phyloP scores from a whole-genome alignment of 192 early-diverging fungal genomes.

The Umbelopsis ramanniana region DNA sequence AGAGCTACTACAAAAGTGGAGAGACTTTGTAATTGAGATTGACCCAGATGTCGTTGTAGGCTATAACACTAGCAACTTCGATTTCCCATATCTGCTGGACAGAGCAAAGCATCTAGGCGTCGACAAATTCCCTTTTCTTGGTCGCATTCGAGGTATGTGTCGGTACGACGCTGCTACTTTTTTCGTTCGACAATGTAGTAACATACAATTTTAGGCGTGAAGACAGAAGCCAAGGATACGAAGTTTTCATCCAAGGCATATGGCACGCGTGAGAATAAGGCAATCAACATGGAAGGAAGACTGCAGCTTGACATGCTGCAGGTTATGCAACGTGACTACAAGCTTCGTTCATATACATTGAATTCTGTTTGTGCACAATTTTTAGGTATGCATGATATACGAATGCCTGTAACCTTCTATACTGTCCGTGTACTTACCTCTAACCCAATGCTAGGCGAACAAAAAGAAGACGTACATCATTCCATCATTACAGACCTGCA shows the following conservation, averaged over 20 bases:
- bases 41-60: slow-evolving; percentile 96
- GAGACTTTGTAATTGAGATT: slow-evolving; percentile 82
- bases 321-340: slow-evolving; percentile 95
- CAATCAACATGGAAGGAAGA: slow-evolving; percentile 88
- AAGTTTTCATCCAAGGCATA: slow-evolving; percentile 92
- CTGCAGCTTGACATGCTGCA: slow-evolving; percentile 92
- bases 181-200: background rate
- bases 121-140: slow-evolving; percentile 80
- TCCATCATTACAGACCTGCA: slow-evolving; percentile 98
- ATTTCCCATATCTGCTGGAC: slow-evolving; percentile 95
- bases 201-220: slow-evolving; percentile 35
- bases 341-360: slow-evolving; percentile 92
- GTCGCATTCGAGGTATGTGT: slow-evolving; percentile 57
- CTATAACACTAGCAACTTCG: slow-evolving; percentile 97
- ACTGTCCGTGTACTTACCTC: background rate
- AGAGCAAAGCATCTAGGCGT: slow-evolving; percentile 80
- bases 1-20: slow-evolving; percentile 82
- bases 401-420: too few species aligned
- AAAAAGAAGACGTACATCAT: slow-evolving; percentile 99
- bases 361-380: slow-evolving; percentile 97
- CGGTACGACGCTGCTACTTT: background rate
- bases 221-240: slow-evolving; percentile 77
- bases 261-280: slow-evolving; percentile 91
- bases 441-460: slow-evolving; percentile 66
- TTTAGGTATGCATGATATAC: slow-evolving; percentile 54